These are phyloP conservation scores for Trichomonas gallinae DNA, from an alignment of 208 protist species.

Conservation along the genomic window DNA sequence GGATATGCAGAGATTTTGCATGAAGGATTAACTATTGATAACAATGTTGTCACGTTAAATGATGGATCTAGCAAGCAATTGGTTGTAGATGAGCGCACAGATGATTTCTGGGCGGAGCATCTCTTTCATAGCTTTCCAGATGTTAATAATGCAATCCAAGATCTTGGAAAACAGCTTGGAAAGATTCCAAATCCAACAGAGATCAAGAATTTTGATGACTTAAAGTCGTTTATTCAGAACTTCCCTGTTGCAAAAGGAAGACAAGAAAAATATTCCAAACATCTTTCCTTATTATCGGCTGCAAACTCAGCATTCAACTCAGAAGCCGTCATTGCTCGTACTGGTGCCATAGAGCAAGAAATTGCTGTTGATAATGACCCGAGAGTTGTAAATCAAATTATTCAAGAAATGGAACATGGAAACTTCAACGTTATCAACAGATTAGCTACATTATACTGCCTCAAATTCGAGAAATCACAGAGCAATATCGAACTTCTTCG, in stretches of 20 bases:
- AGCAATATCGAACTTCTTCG: neutral
- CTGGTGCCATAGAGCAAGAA: neutral
- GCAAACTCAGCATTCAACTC: neutral
- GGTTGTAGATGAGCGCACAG: neutral
- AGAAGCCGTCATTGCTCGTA: neutral
- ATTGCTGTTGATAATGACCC: neutral
- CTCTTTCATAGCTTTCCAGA: neutral
- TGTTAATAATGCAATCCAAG: neutral
- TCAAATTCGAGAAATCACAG: neutral
- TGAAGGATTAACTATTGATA: neutral
- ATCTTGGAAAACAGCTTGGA: neutral
- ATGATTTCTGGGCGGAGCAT: neutral
- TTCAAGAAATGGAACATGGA: neutral
- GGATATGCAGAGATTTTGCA: neutral
- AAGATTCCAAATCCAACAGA: neutral
- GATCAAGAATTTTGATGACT: neutral
- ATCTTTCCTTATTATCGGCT: neutral
- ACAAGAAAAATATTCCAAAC: neutral
- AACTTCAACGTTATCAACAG: neutral
- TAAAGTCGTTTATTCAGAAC: neutral
- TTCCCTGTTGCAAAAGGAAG: neutral
- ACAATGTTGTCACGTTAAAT: neutral
- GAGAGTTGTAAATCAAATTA: neutral
- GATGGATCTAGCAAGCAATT: neutral
- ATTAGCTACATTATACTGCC: neutral